phyloP scores from a whole-genome alignment of 768 basidiomycete species.

The Leccinum boreale region DNA sequence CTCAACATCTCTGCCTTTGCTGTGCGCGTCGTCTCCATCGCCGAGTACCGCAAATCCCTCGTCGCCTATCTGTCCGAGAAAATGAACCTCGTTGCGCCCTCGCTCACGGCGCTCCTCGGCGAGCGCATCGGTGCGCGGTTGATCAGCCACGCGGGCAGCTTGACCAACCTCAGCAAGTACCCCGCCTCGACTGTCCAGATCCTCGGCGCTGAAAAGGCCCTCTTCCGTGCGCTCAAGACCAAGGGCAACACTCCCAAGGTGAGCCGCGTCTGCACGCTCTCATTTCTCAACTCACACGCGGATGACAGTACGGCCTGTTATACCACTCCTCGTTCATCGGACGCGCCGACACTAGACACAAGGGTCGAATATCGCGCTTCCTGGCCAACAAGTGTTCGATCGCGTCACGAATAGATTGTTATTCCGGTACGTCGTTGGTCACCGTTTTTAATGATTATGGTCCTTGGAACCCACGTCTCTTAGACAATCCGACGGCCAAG shows the following conservation, averaged over 20 bases:
- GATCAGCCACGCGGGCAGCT: conserved; percentile 93
- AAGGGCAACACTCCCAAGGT: conserved; percentile 99
- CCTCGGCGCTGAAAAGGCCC: conserved; percentile 94
- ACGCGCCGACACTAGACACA: conserved; percentile 89
- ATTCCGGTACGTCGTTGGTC: conserved; percentile 53
- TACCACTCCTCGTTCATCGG: conserved; percentile 98
- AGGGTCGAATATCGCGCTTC: conserved; percentile 98
- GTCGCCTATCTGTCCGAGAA: conserved; percentile 88
- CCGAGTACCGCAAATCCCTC: conserved; percentile 91
- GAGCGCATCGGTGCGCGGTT: conserved; percentile 90
- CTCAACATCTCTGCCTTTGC: conserved; percentile 94
- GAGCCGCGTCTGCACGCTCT: background rate
- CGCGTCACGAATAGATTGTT: conserved; percentile 95
- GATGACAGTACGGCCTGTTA: conserved; percentile 86
- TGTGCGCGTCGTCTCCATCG: conserved; percentile 82
- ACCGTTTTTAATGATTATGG: background rate
- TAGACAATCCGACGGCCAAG: conserved; percentile 82
- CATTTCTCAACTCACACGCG: background rate
- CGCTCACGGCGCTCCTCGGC: conserved; percentile 83
- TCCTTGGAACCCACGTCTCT: background rate
- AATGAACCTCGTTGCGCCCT: conserved; percentile 97
- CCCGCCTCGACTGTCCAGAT: conserved; percentile 98
- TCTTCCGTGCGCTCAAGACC: conserved; percentile 96
- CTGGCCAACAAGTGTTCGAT: conserved; percentile 98
- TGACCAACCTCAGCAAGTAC: conserved; percentile 97